Base-by-base conservation (phyloP, 257 asterid species). In the Striga asiatica region DNA sequence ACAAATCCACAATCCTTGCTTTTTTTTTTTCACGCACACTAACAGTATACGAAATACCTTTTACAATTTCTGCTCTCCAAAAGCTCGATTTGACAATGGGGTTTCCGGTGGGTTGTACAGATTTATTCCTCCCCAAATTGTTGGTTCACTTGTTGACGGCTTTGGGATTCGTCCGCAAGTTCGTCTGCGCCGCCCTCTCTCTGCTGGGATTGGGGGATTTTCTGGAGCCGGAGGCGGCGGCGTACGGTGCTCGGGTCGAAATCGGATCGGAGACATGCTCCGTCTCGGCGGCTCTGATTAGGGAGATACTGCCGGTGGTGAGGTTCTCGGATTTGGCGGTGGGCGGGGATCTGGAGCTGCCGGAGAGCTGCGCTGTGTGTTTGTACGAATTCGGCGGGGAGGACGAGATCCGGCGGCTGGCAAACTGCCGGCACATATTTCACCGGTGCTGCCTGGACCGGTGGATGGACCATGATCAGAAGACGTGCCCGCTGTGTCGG, bases 391-490 rank as follows among this genome's bases (percentile, higher is more conserved):
- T 88, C 60, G 68, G 69, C 57, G 82, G 65, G 5, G 92, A 81
- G 0, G 98, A 92, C 31, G 97, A 92, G 85, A 82, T 88, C 93
- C 89, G 97, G 25, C 82, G 84, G 74, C 68, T 88, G 58, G 39
- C 78, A 17, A 92, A 84, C 58, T 92, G 98, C 69, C 60, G 93
- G 14, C 98, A 92, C 54, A 58, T 92, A 3, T 92, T 87, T 48
- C 98, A 92, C 63, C 56, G 83, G 78, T 62, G 72, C 50, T 92
- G 99, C 66, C 59, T 92, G 41, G 99, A 92, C 86, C 94, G 97
- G 24, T 92, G 99, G 99, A 88, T 92, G 93, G 97, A 88, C 69
- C 97, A 84, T 65, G 97, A 84, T 70, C 97, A 82, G 94, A 84
- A 84, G 46, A 92, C 99, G 50, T 92, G 99, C 32, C 97, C 99